Conservation (phyloP, 257 asterid genomes). For the Jacaranda copaia region DNA sequence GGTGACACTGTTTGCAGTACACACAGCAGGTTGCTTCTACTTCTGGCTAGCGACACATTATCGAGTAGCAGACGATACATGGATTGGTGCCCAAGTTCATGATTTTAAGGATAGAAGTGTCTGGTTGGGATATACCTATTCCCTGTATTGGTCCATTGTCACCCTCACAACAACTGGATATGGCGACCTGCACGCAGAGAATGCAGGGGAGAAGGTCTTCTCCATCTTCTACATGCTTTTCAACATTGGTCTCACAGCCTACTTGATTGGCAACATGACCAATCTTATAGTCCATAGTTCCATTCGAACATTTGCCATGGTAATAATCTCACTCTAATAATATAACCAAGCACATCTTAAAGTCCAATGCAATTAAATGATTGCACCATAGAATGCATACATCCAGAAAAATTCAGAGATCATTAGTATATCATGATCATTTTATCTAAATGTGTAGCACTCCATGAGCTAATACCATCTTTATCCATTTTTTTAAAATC, state of each 20-base stretch:
- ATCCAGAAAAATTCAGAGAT: neutral
- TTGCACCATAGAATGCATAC: too few species aligned
- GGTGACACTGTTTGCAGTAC: constrained; percentile 88
- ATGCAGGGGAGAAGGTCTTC: constrained; percentile 85
- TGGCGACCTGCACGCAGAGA: constrained; percentile 85
- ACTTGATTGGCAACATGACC: constrained; percentile 95
- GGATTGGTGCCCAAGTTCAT: constrained; percentile 78
- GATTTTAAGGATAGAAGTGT: constrained; percentile 63
- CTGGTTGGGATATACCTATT: constrained; percentile 79
- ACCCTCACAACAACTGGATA: constrained; percentile 94
- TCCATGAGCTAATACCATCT: neutral
- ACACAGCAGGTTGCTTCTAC: constrained; percentile 89
- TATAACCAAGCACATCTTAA: neutral
- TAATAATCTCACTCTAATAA: constrained; percentile 36
- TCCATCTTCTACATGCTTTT: constrained; percentile 89
- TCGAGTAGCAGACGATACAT: constrained; percentile 51
- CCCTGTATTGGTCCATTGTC: constrained; percentile 91
- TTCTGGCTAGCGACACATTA: constrained; percentile 83
- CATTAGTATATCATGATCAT: neutral
- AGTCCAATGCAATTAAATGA: too few species aligned
- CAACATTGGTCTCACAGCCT: constrained; percentile 95
- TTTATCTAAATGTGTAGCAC: neutral
- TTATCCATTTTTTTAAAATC: neutral
- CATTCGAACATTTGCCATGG: constrained; percentile 78
- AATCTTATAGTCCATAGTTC: constrained; percentile 86